Conservation (phyloP, 352 stramenopile species). For the Pseudoperonospora humuli region DNA sequence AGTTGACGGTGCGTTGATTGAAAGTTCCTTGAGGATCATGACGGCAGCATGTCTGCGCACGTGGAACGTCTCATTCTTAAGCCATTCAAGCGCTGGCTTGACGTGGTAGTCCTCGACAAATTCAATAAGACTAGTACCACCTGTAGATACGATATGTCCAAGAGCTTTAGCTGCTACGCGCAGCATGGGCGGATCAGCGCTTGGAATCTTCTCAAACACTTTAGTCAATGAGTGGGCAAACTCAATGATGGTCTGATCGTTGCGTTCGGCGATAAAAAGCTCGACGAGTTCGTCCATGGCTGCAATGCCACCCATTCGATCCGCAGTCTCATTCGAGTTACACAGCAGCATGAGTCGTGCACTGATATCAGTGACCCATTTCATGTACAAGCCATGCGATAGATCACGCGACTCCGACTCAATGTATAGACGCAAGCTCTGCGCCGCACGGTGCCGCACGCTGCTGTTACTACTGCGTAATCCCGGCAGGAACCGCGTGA, state of each 20-base stretch:
- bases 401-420: constrained; percentile 83
- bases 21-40: constrained; percentile 84
- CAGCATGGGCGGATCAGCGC: constrained; percentile 60
- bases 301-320: constrained; percentile 80
- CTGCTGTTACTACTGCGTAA: constrained; percentile 61
- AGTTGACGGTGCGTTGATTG: constrained; percentile 79
- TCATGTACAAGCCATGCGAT: constrained; percentile 79
- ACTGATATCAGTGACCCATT: constrained; percentile 81
- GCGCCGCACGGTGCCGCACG: constrained; percentile 56
- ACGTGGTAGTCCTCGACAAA: constrained; percentile 88
- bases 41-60: constrained; percentile 76
- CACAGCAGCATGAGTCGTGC: constrained; percentile 77
- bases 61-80: constrained; percentile 87
- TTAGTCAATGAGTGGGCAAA: constrained; percentile 83
- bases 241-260: constrained; percentile 87
- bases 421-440: constrained; percentile 73
- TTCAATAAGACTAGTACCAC: constrained; percentile 80
- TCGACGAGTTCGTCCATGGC: constrained; percentile 87
- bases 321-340: constrained; percentile 65
- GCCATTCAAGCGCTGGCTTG: constrained; percentile 79
- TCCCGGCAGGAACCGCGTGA: constrained; percentile 66
- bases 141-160: constrained; percentile 83
- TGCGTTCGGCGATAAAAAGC: constrained; percentile 82
- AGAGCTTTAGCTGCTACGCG: constrained; percentile 70
- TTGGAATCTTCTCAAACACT: constrained; percentile 84